Evolutionary conservation across 2,329 filamentous ascomycete species (phyloP).

Genomic region (Fusarium pilosicola): DNA sequence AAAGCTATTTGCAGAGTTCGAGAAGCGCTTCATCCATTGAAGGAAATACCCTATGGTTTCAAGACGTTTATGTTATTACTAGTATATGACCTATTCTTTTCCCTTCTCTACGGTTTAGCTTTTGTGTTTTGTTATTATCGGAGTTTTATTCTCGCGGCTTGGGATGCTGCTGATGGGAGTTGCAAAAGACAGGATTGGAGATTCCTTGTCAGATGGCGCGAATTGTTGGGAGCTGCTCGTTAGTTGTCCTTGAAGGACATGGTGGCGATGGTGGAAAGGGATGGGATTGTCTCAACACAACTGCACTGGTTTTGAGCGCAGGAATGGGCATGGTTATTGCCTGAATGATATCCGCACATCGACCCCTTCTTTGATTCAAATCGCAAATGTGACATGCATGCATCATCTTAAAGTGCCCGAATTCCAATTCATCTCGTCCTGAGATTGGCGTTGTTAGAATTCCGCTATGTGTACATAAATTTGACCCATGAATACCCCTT

Average conservation of each 20-base stretch:
- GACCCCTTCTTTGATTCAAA: conserved; percentile 15
- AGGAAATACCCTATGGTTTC: conserved; percentile 19
- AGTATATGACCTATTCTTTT: conserved; percentile 17
- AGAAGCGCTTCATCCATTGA: conserved; percentile 70
- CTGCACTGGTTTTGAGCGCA: conserved; percentile 1
- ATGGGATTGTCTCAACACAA: not conserved
- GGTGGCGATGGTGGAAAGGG: conserved; percentile 19
- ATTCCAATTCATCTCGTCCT: conserved; percentile 7
- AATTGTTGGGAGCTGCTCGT: conserved; percentile 15
- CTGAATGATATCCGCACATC: conserved; percentile 30
- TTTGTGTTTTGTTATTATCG: conserved; percentile 11
- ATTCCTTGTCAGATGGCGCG: conserved; percentile 15
- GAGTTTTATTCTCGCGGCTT: conserved; percentile 38
- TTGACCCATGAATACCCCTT: not conserved
- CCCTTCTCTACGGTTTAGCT: conserved; percentile 12
- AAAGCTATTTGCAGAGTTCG: conserved; percentile 85
- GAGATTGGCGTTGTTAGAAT: conserved; percentile 6
- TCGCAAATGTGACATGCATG: not conserved
- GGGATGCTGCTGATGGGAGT: conserved; percentile 38
- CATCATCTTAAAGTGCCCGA: not conserved
- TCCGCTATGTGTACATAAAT: conserved; percentile 27
- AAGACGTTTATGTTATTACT: conserved; percentile 14
- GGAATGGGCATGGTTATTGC: conserved; percentile 3
- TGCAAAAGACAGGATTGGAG: conserved; percentile 24
- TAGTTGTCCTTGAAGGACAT: conserved; percentile 11